Base-by-base conservation (phyloP, 2,329 filamentous ascomycete species). In the Hansfordia pulvinata region DNA sequence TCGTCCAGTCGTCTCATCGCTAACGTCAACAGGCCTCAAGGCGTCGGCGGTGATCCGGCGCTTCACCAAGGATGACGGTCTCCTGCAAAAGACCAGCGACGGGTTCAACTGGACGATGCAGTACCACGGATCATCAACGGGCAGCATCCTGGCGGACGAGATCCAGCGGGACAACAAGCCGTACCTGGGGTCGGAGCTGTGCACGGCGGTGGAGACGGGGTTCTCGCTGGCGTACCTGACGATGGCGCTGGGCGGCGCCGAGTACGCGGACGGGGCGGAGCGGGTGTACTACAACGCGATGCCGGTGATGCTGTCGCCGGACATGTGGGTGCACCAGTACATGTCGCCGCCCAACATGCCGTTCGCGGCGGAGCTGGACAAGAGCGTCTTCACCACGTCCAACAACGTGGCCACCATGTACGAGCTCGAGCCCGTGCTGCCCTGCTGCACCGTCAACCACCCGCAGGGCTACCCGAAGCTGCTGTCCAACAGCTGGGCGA, bases 381-480 rank as follows among this genome's bases (percentile, higher is more conserved):
- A 33, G 35, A 15, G 31, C 16, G 23, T 28, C 8, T 69, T 65
- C 40, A 67, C 48, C 29, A 65, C 66, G 28, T 56, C 61, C 14
- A 55, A 59, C 25, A 44, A 41, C 5, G 40, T 43, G 17, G 55
- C 54, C 2, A 49, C 57, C 14, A 58, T 54, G 0, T 68, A 58
- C 36, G 62, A 60, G 3, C 42, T 64, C 2, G 60, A 64, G 30
- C 58, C 58, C 2, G 53, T 62, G 18, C 65, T 54, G 25, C 54
- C 56, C 3, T 69, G 64, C 43, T 69, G 64, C 38, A 64, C 62
- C 2, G 64, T 69, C 32, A 68, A 69, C 34, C 58, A 65, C 37
- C 58, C 57, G 1, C 62, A 68, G 39, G 64, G 60, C 7, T 62
- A 56, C 34, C 63, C 64, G 0, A 68, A 69, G 32, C 67, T 62